Conservation (phyloP, 2,329 filamentous ascomycete species). For the Microsporum ferrugineum region DNA sequence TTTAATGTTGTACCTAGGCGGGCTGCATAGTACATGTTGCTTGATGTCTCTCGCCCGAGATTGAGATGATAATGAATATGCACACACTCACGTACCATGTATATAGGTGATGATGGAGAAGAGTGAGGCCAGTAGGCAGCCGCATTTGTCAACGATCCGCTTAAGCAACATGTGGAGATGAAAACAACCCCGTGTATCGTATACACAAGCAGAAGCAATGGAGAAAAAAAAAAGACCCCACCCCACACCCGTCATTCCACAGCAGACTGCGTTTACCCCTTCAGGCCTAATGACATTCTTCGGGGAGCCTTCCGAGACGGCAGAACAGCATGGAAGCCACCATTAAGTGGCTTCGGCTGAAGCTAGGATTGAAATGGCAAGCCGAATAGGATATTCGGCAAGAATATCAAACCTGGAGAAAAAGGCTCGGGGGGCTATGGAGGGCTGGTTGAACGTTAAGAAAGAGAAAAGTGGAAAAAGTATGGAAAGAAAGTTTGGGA, state of each 20-base stretch:
- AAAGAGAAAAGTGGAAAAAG: background rate
- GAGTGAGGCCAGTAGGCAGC: background rate
- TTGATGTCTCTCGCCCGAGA: background rate
- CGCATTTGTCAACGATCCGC: constrained; percentile 5
- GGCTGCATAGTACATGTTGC: background rate
- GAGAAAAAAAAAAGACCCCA: background rate
- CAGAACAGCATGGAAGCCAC: background rate
- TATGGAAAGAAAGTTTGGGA: background rate
- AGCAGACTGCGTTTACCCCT: background rate
- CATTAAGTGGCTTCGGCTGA: background rate
- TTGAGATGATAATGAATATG: background rate
- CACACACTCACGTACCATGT: background rate
- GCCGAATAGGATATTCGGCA: background rate
- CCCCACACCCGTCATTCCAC: background rate
- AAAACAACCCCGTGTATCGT: background rate
- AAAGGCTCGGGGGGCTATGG: background rate
- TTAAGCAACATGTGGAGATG: background rate
- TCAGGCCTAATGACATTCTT: background rate
- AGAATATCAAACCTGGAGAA: background rate
- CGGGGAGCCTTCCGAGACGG: background rate
- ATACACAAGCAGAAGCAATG: background rate
- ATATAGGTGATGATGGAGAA: background rate
- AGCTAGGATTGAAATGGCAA: background rate
- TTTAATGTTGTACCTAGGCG: background rate
- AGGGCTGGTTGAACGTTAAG: background rate